Conservation (phyloP, 805 yeast species). For the Yarrowia phangngaensis region DNA sequence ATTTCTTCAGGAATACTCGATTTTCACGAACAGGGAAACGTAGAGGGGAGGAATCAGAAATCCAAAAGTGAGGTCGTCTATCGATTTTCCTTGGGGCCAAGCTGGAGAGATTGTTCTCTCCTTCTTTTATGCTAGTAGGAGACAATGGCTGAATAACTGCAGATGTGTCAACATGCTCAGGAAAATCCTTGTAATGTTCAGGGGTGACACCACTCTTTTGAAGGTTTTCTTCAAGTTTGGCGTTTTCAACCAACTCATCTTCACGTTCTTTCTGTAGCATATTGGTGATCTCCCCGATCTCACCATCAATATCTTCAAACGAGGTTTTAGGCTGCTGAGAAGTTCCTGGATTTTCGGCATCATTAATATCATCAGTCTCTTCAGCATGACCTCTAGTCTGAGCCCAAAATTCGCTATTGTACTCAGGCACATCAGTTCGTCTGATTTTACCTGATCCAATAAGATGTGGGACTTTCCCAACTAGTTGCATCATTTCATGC, state of each 20-base stretch:
- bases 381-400: slow-evolving; percentile 12
- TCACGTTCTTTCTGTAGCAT: slow-evolving; percentile 20
- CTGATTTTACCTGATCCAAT: slow-evolving; percentile 66
- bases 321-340: not conserved
- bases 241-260: slow-evolving; percentile 9
- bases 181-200: slow-evolving; percentile 4
- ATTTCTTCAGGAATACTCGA: slow-evolving; percentile 46
- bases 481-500: slow-evolving; percentile 41
- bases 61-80: slow-evolving; percentile 46
- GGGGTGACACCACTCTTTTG: slow-evolving; percentile 1
- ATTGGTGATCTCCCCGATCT: slow-evolving; percentile 16
- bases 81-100: slow-evolving; percentile 30
- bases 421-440: slow-evolving; percentile 4
- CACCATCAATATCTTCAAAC: slow-evolving; percentile 2
- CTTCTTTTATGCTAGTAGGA: slow-evolving; percentile 48
- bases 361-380: not conserved
- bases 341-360: not conserved
- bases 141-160: slow-evolving; percentile 34
- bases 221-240: slow-evolving; percentile 11
- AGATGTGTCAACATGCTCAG: slow-evolving; percentile 17
- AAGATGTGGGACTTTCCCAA: slow-evolving; percentile 15
- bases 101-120: slow-evolving; percentile 36
- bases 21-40: slow-evolving; percentile 68
- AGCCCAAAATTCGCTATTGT: slow-evolving; percentile 19
- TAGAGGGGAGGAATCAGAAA: slow-evolving; percentile 63